phyloP scores from a whole-genome alignment of 1,284 basidiomycete genomes.

The Erythrobasidium hasegawianum region DNA sequence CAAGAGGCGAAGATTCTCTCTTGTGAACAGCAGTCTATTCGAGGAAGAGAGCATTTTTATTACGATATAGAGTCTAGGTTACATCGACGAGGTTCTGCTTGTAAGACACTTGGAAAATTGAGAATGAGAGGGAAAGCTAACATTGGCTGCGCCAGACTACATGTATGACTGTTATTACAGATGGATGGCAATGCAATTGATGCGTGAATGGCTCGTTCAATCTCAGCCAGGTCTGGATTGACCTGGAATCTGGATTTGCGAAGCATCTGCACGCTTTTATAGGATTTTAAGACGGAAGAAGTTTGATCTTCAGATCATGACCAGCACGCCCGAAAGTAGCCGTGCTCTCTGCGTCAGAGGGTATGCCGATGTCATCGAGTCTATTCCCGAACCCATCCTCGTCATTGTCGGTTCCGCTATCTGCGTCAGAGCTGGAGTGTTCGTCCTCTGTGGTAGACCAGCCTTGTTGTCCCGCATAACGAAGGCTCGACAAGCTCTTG shows the following conservation, averaged over 20 bases:
- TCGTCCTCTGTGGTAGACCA: background rate
- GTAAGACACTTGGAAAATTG: too few relatives aligned
- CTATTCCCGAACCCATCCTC: background rate
- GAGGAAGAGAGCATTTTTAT: too few relatives aligned
- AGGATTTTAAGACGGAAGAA: background rate
- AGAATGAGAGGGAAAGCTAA: too few relatives aligned
- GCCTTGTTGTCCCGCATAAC: background rate
- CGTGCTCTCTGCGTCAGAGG: background rate
- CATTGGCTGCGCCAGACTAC: too few relatives aligned
- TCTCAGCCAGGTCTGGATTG: too few relatives aligned
- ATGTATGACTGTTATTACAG: too few relatives aligned
- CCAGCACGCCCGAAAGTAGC: background rate
- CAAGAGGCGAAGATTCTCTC: background rate
- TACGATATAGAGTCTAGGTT: too few relatives aligned
- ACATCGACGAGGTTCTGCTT: too few relatives aligned
- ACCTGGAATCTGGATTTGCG: too few relatives aligned
- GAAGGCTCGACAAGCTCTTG: background rate
- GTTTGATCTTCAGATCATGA: background rate
- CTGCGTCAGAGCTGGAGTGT: background rate
- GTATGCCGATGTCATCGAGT: background rate
- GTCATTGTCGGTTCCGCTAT: background rate
- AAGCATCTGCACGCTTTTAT: background rate
- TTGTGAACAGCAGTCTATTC: background rate
- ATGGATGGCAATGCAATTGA: too few relatives aligned
- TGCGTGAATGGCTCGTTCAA: too few relatives aligned